Evolutionary conservation across 345 rosid species (phyloP).

Genomic region (Brassica rapa): DNA sequence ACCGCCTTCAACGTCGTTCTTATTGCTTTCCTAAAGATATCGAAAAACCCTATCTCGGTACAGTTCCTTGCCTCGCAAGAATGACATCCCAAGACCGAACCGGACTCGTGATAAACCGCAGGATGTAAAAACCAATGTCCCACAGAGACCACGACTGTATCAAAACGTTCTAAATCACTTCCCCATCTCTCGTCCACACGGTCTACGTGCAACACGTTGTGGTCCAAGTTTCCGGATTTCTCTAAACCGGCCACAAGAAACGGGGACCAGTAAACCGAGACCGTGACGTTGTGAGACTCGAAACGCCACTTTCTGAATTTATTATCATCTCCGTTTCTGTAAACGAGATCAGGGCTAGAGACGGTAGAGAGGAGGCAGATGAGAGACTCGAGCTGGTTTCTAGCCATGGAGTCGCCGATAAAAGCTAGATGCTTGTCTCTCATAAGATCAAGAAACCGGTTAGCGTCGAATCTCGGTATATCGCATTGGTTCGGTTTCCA

Average conservation of each 20-base stretch:
- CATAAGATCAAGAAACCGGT: slow-evolving; percentile 57
- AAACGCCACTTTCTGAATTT: slow-evolving; percentile 83
- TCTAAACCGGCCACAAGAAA: slow-evolving; percentile 83
- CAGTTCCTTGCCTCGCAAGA: slow-evolving; percentile 69
- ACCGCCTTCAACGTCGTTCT: slow-evolving; percentile 64
- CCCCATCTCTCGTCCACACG: slow-evolving; percentile 82
- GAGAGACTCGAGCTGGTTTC: slow-evolving; percentile 92
- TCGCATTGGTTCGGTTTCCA: slow-evolving; percentile 78
- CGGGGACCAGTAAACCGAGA: slow-evolving; percentile 94
- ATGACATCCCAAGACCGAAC: slow-evolving; percentile 77
- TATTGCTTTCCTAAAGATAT: slow-evolving; percentile 66
- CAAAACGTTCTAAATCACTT: slow-evolving; percentile 55
- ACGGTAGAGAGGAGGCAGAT: slow-evolving; percentile 70
- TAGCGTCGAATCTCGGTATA: slow-evolving; percentile 82
- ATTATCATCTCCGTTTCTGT: slow-evolving; percentile 58
- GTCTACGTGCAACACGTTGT: slow-evolving; percentile 68
- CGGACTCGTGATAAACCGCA: slow-evolving; percentile 73
- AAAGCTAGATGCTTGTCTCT: slow-evolving; percentile 73
- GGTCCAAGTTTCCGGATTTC: slow-evolving; percentile 72
- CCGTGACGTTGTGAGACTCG: slow-evolving; percentile 51
- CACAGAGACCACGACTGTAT: slow-evolving; percentile 63
- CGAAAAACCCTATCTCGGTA: slow-evolving; percentile 80
- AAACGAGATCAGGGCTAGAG: slow-evolving; percentile 60
- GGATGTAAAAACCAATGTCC: slow-evolving; percentile 98
- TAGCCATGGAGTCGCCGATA: slow-evolving; percentile 94